These are phyloP conservation scores for Chaetomium sp. DNA, from an alignment of 2,329 filamentous ascomycete species.

Conservation along the genomic window DNA sequence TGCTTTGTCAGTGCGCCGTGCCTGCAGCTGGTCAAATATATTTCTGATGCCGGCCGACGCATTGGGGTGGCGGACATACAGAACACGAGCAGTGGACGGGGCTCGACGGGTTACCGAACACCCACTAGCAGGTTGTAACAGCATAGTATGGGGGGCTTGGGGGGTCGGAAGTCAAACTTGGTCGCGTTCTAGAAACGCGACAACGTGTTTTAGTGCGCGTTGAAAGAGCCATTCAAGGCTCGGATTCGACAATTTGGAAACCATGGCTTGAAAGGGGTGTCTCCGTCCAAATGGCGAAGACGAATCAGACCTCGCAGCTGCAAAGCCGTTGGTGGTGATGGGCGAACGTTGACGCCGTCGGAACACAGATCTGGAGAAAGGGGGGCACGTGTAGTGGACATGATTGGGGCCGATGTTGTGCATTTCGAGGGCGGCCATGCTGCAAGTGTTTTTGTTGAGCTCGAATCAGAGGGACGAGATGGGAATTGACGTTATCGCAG, in stretches of 20 bases:
- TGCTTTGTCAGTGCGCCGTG: slow-evolving; percentile 9
- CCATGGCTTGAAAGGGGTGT: neutral
- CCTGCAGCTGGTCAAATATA: slow-evolving; percentile 8
- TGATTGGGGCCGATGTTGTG: slow-evolving; percentile 18
- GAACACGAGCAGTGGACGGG: too few species aligned
- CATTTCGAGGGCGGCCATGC: slow-evolving; percentile 14
- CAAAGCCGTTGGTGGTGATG: slow-evolving; percentile 14
- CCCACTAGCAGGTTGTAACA: too few species aligned
- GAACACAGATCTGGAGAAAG: neutral
- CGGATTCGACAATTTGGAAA: neutral
- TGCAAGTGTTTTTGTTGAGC: too few species aligned
- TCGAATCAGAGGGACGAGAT: neutral
- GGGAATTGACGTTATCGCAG: slow-evolving; percentile 1
- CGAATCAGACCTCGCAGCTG: slow-evolving; percentile 18
- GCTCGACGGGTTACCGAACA: too few species aligned
- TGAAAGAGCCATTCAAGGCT: too few species aligned
- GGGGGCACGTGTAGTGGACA: slow-evolving; percentile 10
- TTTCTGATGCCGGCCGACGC: neutral
- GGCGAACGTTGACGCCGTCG: slow-evolving; percentile 4
- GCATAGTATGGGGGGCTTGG: too few species aligned
- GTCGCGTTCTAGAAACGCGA: too few species aligned
- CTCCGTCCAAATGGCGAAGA: slow-evolving; percentile 1
- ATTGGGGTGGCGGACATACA: neutral
- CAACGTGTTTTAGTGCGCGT: too few species aligned
- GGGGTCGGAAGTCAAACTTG: too few species aligned